A percentile compares a stretch with the other conserved stretches of the same genome.
Conservation (phyloP, 2,329 filamentous ascomycete genomes). For the Coniochaeta sp. region DNA sequence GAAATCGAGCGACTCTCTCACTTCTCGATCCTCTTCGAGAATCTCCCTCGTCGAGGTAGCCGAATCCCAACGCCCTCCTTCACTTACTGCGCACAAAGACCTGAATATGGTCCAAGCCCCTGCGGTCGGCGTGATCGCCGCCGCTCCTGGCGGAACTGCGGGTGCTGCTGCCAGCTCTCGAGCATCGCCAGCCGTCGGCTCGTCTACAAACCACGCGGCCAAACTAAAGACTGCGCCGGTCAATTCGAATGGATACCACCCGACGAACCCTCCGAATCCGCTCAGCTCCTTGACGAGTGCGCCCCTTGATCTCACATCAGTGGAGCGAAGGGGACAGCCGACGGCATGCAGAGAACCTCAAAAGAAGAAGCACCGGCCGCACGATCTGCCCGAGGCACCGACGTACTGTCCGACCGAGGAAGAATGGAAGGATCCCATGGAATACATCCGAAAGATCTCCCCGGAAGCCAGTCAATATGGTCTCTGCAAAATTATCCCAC, state of each 20-base stretch:
- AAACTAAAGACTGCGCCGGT: slow-evolving; percentile 44
- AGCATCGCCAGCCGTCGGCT: slow-evolving; percentile 40
- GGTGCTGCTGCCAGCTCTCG: slow-evolving; percentile 42
- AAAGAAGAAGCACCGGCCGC: slow-evolving; percentile 72
- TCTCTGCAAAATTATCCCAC: slow-evolving; percentile 92
- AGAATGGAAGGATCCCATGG: slow-evolving; percentile 90
- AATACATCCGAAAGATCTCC: slow-evolving; percentile 87
- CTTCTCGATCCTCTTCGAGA: not conserved
- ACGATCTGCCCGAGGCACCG: slow-evolving; percentile 82
- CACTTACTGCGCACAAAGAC: not conserved
- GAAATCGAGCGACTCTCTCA: not conserved
- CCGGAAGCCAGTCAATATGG: slow-evolving; percentile 83
- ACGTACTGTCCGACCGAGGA: slow-evolving; percentile 86
- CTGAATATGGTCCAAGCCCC: slow-evolving; percentile 11
- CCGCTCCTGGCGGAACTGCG: slow-evolving; percentile 7
- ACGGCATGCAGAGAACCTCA: slow-evolving; percentile 67
- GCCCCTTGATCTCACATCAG: slow-evolving; percentile 77
- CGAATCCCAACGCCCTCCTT: not conserved
- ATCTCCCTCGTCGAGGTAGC: not conserved
- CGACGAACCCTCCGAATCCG: slow-evolving; percentile 40
- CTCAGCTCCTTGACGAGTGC: slow-evolving; percentile 49
- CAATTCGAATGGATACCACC: slow-evolving; percentile 46
- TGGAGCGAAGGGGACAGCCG: slow-evolving; percentile 83
- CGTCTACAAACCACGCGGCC: slow-evolving; percentile 23
- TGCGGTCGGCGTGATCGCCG: slow-evolving; percentile 9